Conservation (phyloP, 371 early-diverging fungal genomes). For the Mucor irregularis region DNA sequence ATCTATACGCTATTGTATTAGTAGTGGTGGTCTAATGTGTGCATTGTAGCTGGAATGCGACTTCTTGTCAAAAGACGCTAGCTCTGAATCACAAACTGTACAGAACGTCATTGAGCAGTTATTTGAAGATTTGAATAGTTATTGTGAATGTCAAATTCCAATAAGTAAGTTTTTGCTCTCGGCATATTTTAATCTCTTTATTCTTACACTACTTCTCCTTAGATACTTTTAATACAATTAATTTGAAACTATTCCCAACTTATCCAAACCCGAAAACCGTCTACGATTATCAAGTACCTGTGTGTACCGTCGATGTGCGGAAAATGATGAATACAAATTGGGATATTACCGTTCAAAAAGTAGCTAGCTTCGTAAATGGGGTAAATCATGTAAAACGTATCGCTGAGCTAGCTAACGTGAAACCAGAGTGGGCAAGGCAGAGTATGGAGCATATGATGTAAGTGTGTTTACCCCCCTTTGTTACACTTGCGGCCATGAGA, state of each 20-base stretch:
- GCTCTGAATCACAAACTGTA: conserved; percentile 42
- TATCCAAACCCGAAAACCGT: conserved; percentile 77
- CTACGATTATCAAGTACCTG: conserved; percentile 83
- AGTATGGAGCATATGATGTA: conserved; percentile 83
- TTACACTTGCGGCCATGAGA: not conserved
- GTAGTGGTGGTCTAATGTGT: no score
- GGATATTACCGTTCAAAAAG: conserved; percentile 82
- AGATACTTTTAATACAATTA: conserved; percentile 71
- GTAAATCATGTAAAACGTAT: conserved; percentile 74
- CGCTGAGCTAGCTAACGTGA: conserved; percentile 76
- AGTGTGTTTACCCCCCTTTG: not conserved
- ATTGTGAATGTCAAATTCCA: conserved; percentile 86
- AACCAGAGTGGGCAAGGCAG: conserved; percentile 68
- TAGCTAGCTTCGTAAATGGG: conserved; percentile 73
- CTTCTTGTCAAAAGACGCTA: conserved; percentile 60
- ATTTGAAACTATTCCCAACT: conserved; percentile 83
- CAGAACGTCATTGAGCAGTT: conserved; percentile 84
- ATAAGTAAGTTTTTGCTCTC: conserved; percentile 61
- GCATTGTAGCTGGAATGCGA: conserved; percentile 66
- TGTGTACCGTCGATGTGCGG: conserved; percentile 68
- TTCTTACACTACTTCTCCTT: not conserved
- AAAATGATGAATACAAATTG: conserved; percentile 72
- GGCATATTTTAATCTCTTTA: not conserved
- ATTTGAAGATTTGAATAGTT: conserved; percentile 82
- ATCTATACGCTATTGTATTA: not conserved